Conservation (phyloP, 1,284 basidiomycete species). For the Stereum hirsutum region DNA sequence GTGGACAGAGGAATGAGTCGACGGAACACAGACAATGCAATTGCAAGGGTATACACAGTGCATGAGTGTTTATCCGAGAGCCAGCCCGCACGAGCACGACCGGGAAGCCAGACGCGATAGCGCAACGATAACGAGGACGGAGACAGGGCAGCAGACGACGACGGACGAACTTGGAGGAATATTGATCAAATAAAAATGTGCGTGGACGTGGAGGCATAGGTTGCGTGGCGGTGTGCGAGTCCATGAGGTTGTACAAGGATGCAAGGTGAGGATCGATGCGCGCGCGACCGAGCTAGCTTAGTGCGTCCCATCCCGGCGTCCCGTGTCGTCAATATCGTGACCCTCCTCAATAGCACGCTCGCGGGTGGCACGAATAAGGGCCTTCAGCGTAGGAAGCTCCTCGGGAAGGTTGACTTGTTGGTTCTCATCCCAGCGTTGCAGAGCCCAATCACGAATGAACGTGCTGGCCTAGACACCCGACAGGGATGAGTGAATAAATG, state of each 20-base stretch:
- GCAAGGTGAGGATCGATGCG: neutral
- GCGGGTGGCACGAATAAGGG: constrained; percentile 31
- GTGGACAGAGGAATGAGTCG: too few species aligned
- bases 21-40: too few species aligned
- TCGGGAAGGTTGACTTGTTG: constrained; percentile 38
- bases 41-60: constrained; percentile 1
- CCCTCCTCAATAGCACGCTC: constrained; percentile 16
- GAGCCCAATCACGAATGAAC: constrained; percentile 55
- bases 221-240: too few species aligned
- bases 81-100: neutral
- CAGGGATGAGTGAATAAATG: too few species aligned
- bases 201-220: constrained; percentile 4
- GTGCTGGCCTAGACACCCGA: constrained; percentile 37
- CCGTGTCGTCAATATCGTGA: constrained; percentile 12
- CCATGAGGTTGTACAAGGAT: too few species aligned
- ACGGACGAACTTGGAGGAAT: constrained; percentile 6
- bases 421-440: constrained; percentile 49
- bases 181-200: constrained; percentile 13
- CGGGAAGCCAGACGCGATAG: neutral
- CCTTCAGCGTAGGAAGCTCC: constrained; percentile 47
- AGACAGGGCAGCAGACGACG: too few species aligned
- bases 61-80: too few species aligned
- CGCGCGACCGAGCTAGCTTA: constrained; percentile 7
- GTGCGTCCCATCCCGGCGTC: constrained; percentile 7
- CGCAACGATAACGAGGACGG: neutral